phyloP scores from a whole-genome alignment of 192 early-diverging fungal species.

The Bifiguratus adelaidae region DNA sequence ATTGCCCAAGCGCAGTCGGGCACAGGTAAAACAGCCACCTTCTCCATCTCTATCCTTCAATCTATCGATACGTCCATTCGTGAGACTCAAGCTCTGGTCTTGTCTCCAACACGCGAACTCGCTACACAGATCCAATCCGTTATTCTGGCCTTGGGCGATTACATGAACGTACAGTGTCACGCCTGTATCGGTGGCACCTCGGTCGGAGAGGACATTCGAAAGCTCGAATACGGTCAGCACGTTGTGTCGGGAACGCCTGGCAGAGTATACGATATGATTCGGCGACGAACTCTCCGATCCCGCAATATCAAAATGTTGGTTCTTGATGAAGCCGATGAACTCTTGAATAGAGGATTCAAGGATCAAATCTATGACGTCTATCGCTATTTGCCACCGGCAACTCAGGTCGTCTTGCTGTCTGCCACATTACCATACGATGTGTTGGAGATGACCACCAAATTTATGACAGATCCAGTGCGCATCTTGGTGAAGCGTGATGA shows the following conservation, averaged over 20 bases:
- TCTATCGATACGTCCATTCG: slow-evolving; percentile 76
- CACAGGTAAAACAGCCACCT: slow-evolving; percentile 97
- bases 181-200: slow-evolving; percentile 92
- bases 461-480: slow-evolving; percentile 93
- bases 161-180: slow-evolving; percentile 95
- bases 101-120: slow-evolving; percentile 94
- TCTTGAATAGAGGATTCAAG: slow-evolving; percentile 91
- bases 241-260: slow-evolving; percentile 94
- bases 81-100: slow-evolving; percentile 88
- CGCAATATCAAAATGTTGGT: slow-evolving; percentile 90
- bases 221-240: slow-evolving; percentile 88
- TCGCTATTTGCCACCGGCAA: slow-evolving; percentile 82
- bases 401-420: slow-evolving; percentile 86
- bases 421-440: slow-evolving; percentile 95
- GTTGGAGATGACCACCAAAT: slow-evolving; percentile 92
- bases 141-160: slow-evolving; percentile 85
- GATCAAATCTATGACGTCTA: slow-evolving; percentile 96
- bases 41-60: slow-evolving; percentile 91
- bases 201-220: slow-evolving; percentile 85
- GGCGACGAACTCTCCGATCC: slow-evolving; percentile 70
- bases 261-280: slow-evolving; percentile 95
- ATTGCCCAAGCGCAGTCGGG: slow-evolving; percentile 98
- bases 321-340: slow-evolving; percentile 95
- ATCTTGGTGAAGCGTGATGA: slow-evolving; percentile 99
- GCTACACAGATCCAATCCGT: slow-evolving; percentile 93